These are phyloP conservation scores for Amanita rimosa DNA, from an alignment of 768 basidiomycete species.

Conservation along the genomic window DNA sequence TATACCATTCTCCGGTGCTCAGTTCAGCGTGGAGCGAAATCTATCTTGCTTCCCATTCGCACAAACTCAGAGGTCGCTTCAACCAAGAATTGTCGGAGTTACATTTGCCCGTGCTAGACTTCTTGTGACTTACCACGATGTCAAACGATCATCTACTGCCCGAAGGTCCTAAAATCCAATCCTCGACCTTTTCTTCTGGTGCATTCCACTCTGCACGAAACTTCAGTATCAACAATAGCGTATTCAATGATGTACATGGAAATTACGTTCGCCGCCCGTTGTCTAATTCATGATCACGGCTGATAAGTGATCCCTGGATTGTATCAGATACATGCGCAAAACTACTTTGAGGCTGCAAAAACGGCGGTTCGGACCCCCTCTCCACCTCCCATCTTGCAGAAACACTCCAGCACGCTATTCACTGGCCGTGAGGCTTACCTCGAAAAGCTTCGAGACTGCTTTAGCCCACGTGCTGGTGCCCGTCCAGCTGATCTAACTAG, in stretches of 20 bases:
- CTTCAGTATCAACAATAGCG: not conserved
- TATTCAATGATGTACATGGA: not conserved
- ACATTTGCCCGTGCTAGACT: too few species aligned
- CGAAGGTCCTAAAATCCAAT: too few species aligned
- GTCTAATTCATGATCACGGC: not conserved
- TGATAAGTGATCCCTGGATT: not conserved
- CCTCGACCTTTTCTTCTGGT: not conserved
- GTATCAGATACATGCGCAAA: not conserved
- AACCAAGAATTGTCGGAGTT: too few species aligned
- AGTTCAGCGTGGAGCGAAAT: too few species aligned
- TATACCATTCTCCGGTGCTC: too few species aligned
- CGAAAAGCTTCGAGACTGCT: constrained; percentile 7
- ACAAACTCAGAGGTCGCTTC: too few species aligned
- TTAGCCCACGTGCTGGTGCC: not conserved
- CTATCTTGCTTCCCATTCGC: too few species aligned
- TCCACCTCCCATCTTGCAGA: not conserved
- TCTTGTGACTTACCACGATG: too few species aligned
- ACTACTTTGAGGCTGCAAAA: not conserved
- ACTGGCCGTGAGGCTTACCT: constrained; percentile 8
- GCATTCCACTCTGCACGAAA: not conserved
- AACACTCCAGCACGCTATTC: constrained; percentile 1
- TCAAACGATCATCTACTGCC: too few species aligned
- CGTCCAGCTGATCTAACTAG: not conserved
- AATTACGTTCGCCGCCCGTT: not conserved
- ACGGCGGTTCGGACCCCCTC: not conserved